Base-by-base conservation (phyloP, 805 yeast genomes). In the Clavispora santaluciae region DNA sequence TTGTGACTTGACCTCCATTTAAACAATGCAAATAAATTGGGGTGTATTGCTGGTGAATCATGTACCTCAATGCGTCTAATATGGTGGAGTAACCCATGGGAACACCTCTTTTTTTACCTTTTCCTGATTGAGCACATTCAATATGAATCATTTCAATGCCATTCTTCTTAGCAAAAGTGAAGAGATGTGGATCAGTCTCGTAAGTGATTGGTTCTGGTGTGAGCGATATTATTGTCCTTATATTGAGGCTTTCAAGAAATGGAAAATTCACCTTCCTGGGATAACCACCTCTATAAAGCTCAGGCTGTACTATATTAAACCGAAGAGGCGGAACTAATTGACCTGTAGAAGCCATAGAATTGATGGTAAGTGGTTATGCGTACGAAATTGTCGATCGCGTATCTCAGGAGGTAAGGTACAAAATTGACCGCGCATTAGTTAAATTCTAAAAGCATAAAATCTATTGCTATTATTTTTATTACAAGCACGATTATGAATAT, bases 1-100 rank as follows among this genome's bases (percentile, higher is more conserved):
- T 78, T 0, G 95, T 86, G 2, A 86, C 83, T 48, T 87, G 89
- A 8, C 95, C 89, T 0, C 97, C 98, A 56, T 88, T 90, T 20
- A 81, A 65, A 60, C 98, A 91, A 61, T 91, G 96, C 5, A 91
- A 59, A 57, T 85, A 90, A 2, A 84, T 67, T 0, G 97, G 96
- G 9, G 81, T 76, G 48, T 72, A 65, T 15, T 74, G 72, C 18
- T 70, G 65, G 54, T 83, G 79, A 11, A 83, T 67, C 44, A 89
- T 66, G 29, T 78, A 63, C 44, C 76, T 78, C n/a, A 91, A 60
- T 1, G 83, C 83, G 36, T 71, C 65, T 1, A 73, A 59, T 0
- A 84, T 84, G 1, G 79, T 75, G 11, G 76, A 72, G 50, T 79
- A 78, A 17, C 83, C 86, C 28, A 90, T 68, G 1, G 96, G 95